Conservation (phyloP, 1,284 basidiomycete species). For the Trametes pubescens region DNA sequence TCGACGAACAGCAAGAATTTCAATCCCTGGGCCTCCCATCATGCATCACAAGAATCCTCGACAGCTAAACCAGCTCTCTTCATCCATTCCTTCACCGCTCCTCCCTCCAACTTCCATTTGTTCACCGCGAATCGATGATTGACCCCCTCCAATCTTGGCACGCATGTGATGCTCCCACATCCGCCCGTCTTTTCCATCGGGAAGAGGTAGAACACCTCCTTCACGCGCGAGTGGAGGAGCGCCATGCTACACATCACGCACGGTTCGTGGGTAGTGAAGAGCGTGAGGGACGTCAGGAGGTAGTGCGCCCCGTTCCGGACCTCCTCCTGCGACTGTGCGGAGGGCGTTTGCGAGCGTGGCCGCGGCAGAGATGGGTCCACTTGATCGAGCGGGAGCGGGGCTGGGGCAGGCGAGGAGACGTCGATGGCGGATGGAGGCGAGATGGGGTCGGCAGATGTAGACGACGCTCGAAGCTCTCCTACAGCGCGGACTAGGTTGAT, state of each 20-base stretch:
- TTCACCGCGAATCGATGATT: conserved; percentile 86
- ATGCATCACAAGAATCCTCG: conserved; percentile 54
- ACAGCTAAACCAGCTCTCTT: conserved; percentile 43
- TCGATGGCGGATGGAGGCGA: conserved; percentile 14
- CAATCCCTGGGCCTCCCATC: conserved; percentile 54
- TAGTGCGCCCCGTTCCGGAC: conserved; percentile 77
- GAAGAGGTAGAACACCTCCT: conserved; percentile 80
- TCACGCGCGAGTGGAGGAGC: conserved; percentile 88
- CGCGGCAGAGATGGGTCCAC: conserved; percentile 14
- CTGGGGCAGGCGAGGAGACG: background rate
- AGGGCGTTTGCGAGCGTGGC: conserved; percentile 6
- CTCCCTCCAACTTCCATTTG: conserved; percentile 52
- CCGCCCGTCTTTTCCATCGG: conserved; percentile 80
- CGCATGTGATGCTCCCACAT: conserved; percentile 72
- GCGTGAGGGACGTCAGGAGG: conserved; percentile 80
- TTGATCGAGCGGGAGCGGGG: conserved; percentile 12
- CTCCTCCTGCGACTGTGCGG: background rate
- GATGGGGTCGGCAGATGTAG: conserved; percentile 15
- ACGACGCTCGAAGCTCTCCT: conserved; percentile 62
- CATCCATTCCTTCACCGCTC: conserved; percentile 7
- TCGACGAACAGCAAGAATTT: conserved; percentile 65
- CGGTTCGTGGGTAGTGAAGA: conserved; percentile 94
- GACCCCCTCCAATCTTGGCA: conserved; percentile 79
- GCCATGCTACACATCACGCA: conserved; percentile 98
- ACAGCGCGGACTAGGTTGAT: conserved; percentile 79